A percentile compares a stretch with the other conserved stretches of the same genome.
These are phyloP conservation scores for Boletus sp. DNA, from an alignment of 768 basidiomycete species.

Conservation along the genomic window DNA sequence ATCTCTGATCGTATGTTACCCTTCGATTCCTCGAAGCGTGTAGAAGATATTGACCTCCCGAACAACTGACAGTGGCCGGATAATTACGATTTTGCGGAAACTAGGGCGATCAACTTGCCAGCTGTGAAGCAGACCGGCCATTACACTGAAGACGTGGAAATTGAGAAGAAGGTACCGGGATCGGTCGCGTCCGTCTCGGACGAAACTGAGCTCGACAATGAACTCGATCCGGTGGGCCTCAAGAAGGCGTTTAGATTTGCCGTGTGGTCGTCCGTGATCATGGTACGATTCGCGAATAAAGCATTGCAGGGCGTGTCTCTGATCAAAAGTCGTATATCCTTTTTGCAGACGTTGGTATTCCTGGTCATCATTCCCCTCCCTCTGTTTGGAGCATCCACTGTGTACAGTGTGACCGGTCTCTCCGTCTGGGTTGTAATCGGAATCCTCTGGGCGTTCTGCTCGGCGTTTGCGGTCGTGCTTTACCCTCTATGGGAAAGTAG, in stretches of 20 bases:
- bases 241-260: conserved; percentile 81
- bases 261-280: conserved; percentile 62
- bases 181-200: conserved; percentile 39
- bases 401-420: conserved; percentile 64
- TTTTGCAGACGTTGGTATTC: conserved; percentile 52
- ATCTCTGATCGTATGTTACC: conserved; percentile 57
- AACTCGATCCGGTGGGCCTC: conserved; percentile 64
- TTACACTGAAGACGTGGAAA: conserved; percentile 27
- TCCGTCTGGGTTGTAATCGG: conserved; percentile 81
- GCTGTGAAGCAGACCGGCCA: conserved; percentile 12
- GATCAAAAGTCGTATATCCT: neutral
- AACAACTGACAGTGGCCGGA: conserved; percentile 61
- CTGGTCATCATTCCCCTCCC: conserved; percentile 81
- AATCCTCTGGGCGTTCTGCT: conserved; percentile 82
- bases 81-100: conserved; percentile 76
- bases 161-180: conserved; percentile 38
- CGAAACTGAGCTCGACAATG: conserved; percentile 43
- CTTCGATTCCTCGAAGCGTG: neutral
- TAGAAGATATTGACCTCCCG: neutral
- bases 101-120: conserved; percentile 69
- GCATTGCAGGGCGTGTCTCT: neutral
- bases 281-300: conserved; percentile 45
- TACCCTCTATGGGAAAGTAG: conserved; percentile 89
- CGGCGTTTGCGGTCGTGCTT: conserved; percentile 71
- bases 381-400: conserved; percentile 77